These are phyloP conservation scores for Capronia epimyces DNA, from an alignment of 2,329 filamentous ascomycete genomes.

Conservation along the genomic window DNA sequence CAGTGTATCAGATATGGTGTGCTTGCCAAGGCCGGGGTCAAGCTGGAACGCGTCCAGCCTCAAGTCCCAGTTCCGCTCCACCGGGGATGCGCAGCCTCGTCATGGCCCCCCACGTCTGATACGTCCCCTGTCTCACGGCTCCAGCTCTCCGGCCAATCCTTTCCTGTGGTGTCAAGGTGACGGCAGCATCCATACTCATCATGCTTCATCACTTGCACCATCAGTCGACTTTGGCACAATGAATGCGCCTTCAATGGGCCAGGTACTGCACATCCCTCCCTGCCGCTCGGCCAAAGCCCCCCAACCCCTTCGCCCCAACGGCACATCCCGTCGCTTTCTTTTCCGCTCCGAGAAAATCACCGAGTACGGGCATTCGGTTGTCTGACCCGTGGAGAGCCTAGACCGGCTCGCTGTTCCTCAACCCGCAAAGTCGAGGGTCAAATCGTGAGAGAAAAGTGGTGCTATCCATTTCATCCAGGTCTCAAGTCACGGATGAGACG, in stretches of 20 bases:
- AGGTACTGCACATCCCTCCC: conserved; percentile 1
- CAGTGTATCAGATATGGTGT: not conserved
- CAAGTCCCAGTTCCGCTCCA: conserved; percentile 3
- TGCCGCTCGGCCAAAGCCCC: not conserved
- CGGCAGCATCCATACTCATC: conserved; percentile 1
- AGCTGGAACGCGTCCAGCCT: conserved; percentile 12
- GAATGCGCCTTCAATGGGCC: conserved; percentile 7
- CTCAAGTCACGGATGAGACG: conserved; percentile 4
- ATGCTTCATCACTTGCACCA: conserved; percentile 15
- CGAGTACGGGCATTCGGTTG: not conserved
- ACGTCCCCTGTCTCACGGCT: conserved; percentile 18
- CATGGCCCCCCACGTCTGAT: conserved; percentile 11
- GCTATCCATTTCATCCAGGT: conserved; percentile 9
- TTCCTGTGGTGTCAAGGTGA: conserved; percentile 1
- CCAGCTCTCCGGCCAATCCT: conserved; percentile 9
- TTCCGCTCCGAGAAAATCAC: not conserved
- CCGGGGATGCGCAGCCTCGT: conserved; percentile 15
- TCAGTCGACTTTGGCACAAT: not conserved
- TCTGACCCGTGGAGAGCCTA: not conserved
- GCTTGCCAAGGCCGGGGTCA: conserved; percentile 5
- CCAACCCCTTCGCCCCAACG: not conserved
- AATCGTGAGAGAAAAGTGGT: conserved; percentile 21
- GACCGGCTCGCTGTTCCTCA: not conserved
- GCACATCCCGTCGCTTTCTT: not conserved
- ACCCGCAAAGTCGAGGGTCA: not conserved